These are phyloP conservation scores for Naganishia randhawae DNA, from an alignment of 768 basidiomycete species.

Conservation along the genomic window DNA sequence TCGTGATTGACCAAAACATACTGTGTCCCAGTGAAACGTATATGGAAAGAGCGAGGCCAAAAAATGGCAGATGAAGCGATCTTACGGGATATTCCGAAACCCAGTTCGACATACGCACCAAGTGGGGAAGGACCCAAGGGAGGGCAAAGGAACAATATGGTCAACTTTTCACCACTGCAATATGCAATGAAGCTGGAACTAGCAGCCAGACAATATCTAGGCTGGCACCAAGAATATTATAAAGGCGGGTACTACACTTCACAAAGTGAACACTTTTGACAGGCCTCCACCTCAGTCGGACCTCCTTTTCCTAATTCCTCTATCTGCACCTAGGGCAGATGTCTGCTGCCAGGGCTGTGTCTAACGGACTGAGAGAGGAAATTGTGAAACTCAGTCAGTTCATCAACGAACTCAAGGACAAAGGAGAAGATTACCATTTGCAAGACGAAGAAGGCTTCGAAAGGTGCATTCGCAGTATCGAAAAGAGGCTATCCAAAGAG, in stretches of 20 bases:
- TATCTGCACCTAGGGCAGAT: background rate
- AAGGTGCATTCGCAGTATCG: background rate
- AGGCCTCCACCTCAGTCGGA: too few species aligned
- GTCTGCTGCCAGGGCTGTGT: background rate
- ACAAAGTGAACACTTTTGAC: background rate
- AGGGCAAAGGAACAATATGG: background rate
- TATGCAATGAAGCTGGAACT: constrained; percentile 7
- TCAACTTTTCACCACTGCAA: background rate
- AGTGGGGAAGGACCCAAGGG: background rate
- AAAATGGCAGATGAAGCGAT: constrained; percentile 26
- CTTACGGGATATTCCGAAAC: constrained; percentile 13
- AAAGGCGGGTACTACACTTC: constrained; percentile 6
- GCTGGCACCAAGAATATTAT: constrained; percentile 17
- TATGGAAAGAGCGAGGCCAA: constrained; percentile 25
- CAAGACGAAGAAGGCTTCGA: constrained; percentile 1
- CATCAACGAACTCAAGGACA: constrained; percentile 2
- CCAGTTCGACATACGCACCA: background rate
- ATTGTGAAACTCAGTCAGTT: background rate
- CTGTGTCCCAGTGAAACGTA: constrained; percentile 2
- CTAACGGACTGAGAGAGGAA: background rate
- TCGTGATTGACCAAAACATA: background rate
- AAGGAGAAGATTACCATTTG: background rate
- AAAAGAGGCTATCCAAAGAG: background rate
- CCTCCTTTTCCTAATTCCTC: background rate
- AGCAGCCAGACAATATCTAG: constrained; percentile 6